phyloP scores from a whole-genome alignment of 1,284 basidiomycete genomes.

The Sanghuangporus sanghuang region DNA sequence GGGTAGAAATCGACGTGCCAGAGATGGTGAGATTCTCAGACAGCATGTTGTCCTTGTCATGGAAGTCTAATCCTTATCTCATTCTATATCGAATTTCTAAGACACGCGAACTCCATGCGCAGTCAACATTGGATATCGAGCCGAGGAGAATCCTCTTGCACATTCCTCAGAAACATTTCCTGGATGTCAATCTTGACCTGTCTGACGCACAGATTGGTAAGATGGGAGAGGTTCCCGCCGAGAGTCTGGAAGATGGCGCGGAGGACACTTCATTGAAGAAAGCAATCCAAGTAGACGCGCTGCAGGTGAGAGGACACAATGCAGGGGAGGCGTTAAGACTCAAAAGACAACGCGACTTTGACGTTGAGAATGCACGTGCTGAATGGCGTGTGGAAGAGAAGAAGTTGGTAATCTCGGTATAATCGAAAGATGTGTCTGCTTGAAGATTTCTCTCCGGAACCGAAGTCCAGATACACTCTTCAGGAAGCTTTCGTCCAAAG shows the following conservation, averaged over 20 bases:
- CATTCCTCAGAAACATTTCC: conserved; percentile 39
- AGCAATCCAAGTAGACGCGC: neutral
- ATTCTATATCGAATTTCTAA: conserved; percentile 25
- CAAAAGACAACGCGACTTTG: conserved; percentile 50
- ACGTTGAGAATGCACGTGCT: conserved; percentile 54
- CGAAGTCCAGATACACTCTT: neutral
- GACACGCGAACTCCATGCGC: conserved; percentile 39
- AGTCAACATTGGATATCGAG: conserved; percentile 56
- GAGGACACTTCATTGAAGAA: conserved; percentile 7
- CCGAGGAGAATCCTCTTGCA: conserved; percentile 46
- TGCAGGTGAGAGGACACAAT: conserved; percentile 12
- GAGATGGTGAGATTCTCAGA: conserved; percentile 39
- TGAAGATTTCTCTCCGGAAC: neutral
- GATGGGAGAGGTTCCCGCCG: conserved; percentile 17
- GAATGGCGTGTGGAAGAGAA: conserved; percentile 58
- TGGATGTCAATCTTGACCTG: conserved; percentile 51
- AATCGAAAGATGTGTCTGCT: neutral
- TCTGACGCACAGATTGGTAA: conserved; percentile 44
- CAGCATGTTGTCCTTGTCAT: neutral
- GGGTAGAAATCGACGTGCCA: conserved; percentile 47
- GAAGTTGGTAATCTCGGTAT: conserved; percentile 33
- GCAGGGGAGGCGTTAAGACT: conserved; percentile 34
- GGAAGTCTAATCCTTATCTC: neutral
- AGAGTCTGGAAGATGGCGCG: neutral
- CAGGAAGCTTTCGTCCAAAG: neutral